Conservation (phyloP, 2,329 filamentous ascomycete species). For the Fusarium sp. region DNA sequence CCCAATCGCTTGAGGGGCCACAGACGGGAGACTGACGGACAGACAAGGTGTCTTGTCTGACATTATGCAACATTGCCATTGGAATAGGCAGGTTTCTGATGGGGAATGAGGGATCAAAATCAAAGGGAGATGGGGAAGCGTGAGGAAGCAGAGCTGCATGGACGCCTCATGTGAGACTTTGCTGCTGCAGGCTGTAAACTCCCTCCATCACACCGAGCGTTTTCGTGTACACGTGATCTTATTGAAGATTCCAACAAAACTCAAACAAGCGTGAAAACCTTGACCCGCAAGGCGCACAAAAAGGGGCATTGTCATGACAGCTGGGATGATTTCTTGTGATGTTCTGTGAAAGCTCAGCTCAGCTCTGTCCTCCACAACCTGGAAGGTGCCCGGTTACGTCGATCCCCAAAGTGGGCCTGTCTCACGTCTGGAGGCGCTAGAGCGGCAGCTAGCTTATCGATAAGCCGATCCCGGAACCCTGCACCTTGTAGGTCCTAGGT, state of each 20-base stretch:
- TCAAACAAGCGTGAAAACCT: neutral
- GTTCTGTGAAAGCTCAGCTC: neutral
- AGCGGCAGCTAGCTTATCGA: conserved; percentile 36
- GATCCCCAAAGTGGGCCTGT: conserved; percentile 7
- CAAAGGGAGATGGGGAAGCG: neutral
- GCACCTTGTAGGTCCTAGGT: conserved; percentile 17
- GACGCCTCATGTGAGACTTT: neutral
- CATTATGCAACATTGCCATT: conserved; percentile 5
- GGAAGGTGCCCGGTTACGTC: neutral
- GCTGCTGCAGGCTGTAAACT: neutral
- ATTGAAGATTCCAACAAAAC: neutral
- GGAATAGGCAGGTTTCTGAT: conserved; percentile 10
- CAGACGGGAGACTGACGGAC: neutral
- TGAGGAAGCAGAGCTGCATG: neutral
- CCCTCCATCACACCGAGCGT: neutral
- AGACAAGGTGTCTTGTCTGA: conserved; percentile 9
- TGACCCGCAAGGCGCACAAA: neutral
- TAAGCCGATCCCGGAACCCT: conserved; percentile 39
- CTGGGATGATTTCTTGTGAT: neutral
- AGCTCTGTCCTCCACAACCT: neutral
- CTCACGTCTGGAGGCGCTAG: conserved; percentile 23
- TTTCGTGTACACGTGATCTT: neutral
- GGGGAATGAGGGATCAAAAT: neutral
- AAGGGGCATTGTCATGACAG: neutral
- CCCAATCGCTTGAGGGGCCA: neutral